Base-by-base conservation (phyloP, 306 rosid species). In the Mucuna pruriens region DNA sequence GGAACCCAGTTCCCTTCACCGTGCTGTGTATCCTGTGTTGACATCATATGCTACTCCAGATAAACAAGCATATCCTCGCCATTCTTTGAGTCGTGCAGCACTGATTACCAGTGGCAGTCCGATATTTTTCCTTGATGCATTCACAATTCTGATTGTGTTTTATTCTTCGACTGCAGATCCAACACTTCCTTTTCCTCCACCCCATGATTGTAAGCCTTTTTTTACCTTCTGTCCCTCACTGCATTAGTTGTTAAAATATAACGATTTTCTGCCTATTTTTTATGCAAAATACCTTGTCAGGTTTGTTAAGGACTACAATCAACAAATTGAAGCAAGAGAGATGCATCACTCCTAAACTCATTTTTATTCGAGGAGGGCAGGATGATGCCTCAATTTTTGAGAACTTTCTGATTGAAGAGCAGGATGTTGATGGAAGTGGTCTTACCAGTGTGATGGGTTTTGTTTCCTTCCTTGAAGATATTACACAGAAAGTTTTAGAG, bases 51-150 rank as follows among this genome's bases (percentile, higher is more conserved):
- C 98, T 46, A 85, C 91, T 36, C 98, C 98, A 7, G 97, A 95
- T 75, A 85, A 82, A 84, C 97, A 89, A 88, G 98, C 99, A 51
- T 93, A 88, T 85, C 99, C 99, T 71, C 92, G 95, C 39, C 98
- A 91, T 82, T 93, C 99, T 31, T 70, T 91, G 83, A 93, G 97
- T 71, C 99, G 97, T 62, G 98, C 98, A 42, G 98, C 99, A 12
- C 86, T 95, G 77, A 87, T 95, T 81, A 95, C 97, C 63, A 95
- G 98, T 49, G 97, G 97, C 69, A 95, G 99, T 69, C 99, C 99
- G 5, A 93, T 95, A 93, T 95, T 95, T 85, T 95, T 93, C 87
- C 97, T 95, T 12, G 99, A 95, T 69, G 99, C 99, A 19, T 95
- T 95, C 82, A 93, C 97, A 23, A 83, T 92, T 85, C 84, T 95